phyloP scores from a whole-genome alignment of 768 basidiomycete species.

The Lactarius sp. region DNA sequence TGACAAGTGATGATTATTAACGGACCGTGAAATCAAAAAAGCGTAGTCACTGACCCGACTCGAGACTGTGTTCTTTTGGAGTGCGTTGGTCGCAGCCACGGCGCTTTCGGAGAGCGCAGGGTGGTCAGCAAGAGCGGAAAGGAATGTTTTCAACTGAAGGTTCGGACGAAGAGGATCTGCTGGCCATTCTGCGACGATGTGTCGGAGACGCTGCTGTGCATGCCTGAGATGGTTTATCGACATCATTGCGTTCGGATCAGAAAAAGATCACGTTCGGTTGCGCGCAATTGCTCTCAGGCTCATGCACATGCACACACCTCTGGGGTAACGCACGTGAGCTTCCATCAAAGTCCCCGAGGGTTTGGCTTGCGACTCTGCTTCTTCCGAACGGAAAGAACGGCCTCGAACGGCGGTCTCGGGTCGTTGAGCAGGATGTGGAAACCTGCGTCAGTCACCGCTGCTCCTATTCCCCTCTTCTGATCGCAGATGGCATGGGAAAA shows the following conservation, averaged over 20 bases:
- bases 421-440: background rate
- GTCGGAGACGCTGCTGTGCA: constrained; percentile 42
- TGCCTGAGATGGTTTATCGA: constrained; percentile 36
- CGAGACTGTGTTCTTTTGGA: constrained; percentile 51
- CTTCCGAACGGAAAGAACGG: background rate
- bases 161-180: constrained; percentile 74
- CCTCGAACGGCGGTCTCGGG: background rate
- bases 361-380: background rate
- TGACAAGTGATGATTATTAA: background rate
- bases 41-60: constrained; percentile 46
- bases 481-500: constrained; percentile 10
- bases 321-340: no score
- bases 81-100: constrained; percentile 52
- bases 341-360: background rate
- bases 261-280: no score
- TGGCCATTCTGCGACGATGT: constrained; percentile 60
- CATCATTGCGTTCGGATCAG: constrained; percentile 1
- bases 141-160: constrained; percentile 62
- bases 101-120: constrained; percentile 60
- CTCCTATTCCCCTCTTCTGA: background rate
- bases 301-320: no score
- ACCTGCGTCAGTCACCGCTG: background rate
- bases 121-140: constrained; percentile 60
- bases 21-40: background rate
- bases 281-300: no score